These are phyloP conservation scores for Xylaria intraflava DNA, from an alignment of 495 filamentous ascomycete species.

Conservation along the genomic window DNA sequence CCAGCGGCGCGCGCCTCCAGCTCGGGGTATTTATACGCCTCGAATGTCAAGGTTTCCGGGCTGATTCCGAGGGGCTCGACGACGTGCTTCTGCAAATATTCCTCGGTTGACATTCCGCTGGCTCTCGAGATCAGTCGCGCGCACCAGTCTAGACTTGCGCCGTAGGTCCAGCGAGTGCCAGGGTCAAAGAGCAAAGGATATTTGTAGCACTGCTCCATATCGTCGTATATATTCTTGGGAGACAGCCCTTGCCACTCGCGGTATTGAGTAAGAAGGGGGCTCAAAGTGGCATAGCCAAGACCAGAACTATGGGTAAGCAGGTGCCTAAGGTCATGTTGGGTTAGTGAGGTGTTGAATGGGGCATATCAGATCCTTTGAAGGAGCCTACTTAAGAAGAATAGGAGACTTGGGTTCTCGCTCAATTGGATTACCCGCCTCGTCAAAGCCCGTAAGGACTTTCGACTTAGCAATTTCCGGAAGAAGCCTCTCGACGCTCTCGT, in stretches of 20 bases:
- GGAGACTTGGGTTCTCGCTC: conserved; percentile 24
- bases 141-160: conserved; percentile 43
- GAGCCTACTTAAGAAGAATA: conserved; percentile 17
- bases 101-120: conserved; percentile 10
- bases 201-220: conserved; percentile 21
- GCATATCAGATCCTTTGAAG: conserved; percentile 5
- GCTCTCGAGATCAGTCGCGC: conserved; percentile 38
- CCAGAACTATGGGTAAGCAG: conserved; percentile 46
- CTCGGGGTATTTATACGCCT: conserved; percentile 9
- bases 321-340: neutral
- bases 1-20: conserved; percentile 12
- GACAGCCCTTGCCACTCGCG: conserved; percentile 15
- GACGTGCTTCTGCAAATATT: conserved; percentile 2
- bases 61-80: conserved; percentile 8
- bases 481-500: conserved; percentile 28
- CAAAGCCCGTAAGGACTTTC: conserved; percentile 35
- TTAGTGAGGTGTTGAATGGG: neutral
- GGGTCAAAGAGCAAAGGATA: conserved; percentile 43
- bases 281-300: conserved; percentile 34
- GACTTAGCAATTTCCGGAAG: conserved; percentile 34
- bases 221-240: conserved; percentile 3
- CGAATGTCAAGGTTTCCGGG: conserved; percentile 16
- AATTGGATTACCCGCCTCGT: conserved; percentile 22
- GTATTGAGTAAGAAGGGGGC: conserved; percentile 27
- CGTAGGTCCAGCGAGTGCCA: conserved; percentile 43